These are phyloP conservation scores for Erodium maritimum DNA, from an alignment of 345 rosid species.

Conservation along the genomic window DNA sequence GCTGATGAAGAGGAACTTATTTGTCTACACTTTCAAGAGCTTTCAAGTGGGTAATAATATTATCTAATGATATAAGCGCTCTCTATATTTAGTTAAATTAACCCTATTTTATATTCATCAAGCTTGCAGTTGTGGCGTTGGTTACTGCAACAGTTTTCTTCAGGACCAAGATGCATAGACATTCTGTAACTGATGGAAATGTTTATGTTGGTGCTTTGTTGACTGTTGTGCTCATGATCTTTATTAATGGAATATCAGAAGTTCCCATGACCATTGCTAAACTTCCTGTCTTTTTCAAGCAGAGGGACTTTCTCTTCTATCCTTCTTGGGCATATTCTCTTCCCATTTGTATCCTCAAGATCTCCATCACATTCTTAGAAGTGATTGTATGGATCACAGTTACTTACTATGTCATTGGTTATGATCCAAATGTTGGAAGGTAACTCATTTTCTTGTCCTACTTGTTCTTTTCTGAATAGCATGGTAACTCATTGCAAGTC, in stretches of 20 bases:
- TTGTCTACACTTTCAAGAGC: constrained; percentile 62
- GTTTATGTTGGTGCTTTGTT: too few species aligned
- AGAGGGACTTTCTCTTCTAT: constrained; percentile 53
- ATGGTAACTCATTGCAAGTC: too few species aligned
- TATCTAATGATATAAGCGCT: too few species aligned
- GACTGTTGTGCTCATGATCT: constrained; percentile 53
- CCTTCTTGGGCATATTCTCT: constrained; percentile 66
- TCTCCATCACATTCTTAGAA: constrained; percentile 52
- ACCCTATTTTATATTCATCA: background rate
- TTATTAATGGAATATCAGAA: constrained; percentile 42
- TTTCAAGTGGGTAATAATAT: constrained; percentile 30
- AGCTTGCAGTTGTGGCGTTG: constrained; percentile 26
- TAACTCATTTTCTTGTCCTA: constrained; percentile 4
- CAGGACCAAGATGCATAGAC: constrained; percentile 34
- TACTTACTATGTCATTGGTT: constrained; percentile 56
- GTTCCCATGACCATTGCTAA: constrained; percentile 54
- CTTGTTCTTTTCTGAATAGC: too few species aligned
- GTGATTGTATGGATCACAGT: too few species aligned
- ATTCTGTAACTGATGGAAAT: constrained; percentile 29
- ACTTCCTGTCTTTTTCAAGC: too few species aligned
- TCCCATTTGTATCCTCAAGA: constrained; percentile 62
- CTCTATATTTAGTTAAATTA: too few species aligned
- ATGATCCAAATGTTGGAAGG: constrained; percentile 58
- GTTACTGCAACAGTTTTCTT: constrained; percentile 35
- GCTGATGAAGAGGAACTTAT: too few species aligned